Percentiles rank a stretch among this genome's conserved stretches.
phyloP scores from a whole-genome alignment of 371 early-diverging fungal genomes.

The Rhizopus delemar region DNA sequence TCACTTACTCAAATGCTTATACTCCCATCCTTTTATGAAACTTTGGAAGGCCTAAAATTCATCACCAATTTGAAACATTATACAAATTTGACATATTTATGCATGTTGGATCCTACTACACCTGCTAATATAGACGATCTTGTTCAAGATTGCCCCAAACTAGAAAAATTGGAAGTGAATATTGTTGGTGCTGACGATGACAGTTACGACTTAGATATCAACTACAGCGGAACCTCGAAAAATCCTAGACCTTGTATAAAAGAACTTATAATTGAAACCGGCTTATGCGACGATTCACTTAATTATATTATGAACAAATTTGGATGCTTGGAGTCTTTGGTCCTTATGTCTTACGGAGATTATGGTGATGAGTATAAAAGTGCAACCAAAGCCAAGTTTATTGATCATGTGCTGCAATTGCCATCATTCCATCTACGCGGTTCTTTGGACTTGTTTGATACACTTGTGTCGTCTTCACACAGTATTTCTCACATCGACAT shows the following conservation, averaged over 20 bases:
- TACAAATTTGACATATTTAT: background rate
- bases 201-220: background rate
- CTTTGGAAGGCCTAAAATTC: background rate
- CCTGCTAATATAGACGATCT: background rate
- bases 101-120: background rate
- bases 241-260: background rate
- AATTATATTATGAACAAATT: slow-evolving; percentile 1
- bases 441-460: background rate
- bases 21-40: background rate
- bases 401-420: background rate
- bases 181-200: background rate
- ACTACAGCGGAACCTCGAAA: background rate
- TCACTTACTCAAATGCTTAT: background rate
- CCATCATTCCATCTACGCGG: background rate
- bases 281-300: background rate
- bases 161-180: background rate
- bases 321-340: background rate
- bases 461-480: background rate
- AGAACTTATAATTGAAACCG: background rate
- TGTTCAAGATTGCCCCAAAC: background rate
- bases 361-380: background rate
- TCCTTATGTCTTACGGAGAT: background rate
- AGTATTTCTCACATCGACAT: background rate
- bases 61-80: background rate
- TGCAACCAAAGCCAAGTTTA: background rate